Evolutionary conservation across 2,329 filamentous ascomycete genomes (phyloP).

Genomic region (Delphinella strobiligena): DNA sequence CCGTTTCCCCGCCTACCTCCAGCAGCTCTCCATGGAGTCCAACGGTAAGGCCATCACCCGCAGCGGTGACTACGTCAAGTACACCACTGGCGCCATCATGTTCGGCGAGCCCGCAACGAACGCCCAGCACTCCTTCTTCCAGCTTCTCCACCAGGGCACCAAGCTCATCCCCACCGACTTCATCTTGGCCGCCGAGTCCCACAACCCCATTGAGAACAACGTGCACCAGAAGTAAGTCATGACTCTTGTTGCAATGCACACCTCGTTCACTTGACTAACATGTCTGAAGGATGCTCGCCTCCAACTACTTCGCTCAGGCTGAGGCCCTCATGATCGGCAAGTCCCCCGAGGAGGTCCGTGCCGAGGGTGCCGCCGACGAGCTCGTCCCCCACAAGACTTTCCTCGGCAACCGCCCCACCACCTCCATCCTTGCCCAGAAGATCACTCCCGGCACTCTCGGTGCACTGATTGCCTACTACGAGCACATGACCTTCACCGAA

Average conservation of each 20-base stretch:
- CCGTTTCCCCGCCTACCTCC: conserved; percentile 96
- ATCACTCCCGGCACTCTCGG: conserved; percentile 91
- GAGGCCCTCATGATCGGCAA: conserved; percentile 88
- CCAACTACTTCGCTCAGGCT: conserved; percentile 82
- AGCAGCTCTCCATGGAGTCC: conserved; percentile 99
- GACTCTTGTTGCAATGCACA: no score
- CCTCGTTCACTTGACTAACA: conserved; percentile 5
- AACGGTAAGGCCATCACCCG: conserved; percentile 97
- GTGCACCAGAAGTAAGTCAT: conserved; percentile 66
- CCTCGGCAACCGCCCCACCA: conserved; percentile 93
- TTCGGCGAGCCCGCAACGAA: conserved; percentile 99
- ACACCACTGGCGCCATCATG: conserved; percentile 89
- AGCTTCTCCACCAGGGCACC: conserved; percentile 96
- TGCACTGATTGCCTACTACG: conserved; percentile 95
- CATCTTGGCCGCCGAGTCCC: conserved; percentile 88
- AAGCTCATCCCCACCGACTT: conserved; percentile 98
- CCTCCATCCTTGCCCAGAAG: conserved; percentile 81
- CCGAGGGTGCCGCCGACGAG: conserved; percentile 59
- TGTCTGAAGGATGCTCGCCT: conserved; percentile 58
- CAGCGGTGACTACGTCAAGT: conserved; percentile 78
- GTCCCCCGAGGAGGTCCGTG: conserved; percentile 65
- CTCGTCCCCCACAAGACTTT: conserved; percentile 98
- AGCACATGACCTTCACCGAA: conserved; percentile 96
- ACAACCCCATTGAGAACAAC: conserved; percentile 88
- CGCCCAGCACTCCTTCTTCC: conserved; percentile 99